A percentile compares a stretch with the other conserved stretches of the same genome.
Conservation (phyloP, 306 rosid genomes). For the Vigna mungo region DNA sequence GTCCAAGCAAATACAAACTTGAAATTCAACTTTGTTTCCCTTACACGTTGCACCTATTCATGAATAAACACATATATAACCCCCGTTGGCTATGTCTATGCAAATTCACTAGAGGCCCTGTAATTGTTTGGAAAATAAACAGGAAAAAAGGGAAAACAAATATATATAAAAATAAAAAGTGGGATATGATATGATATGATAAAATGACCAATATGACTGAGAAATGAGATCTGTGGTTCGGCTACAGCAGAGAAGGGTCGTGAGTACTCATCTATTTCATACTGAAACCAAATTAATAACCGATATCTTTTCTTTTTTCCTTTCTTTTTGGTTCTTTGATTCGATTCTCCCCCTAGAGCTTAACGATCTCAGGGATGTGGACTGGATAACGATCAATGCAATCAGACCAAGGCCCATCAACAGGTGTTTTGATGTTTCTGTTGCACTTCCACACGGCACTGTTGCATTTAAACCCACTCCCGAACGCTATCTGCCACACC, state of each 20-base stretch:
- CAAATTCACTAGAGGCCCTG: constrained; percentile 34
- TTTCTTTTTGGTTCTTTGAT: not conserved
- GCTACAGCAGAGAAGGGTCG: constrained; percentile 9
- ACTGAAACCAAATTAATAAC: constrained; percentile 25
- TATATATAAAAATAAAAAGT: not conserved
- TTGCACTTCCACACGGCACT: constrained; percentile 96
- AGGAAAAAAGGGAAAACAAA: not conserved
- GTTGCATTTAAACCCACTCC: constrained; percentile 95
- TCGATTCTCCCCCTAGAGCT: constrained; percentile 54
- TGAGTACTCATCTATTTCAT: constrained; percentile 6
- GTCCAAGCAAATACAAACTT: constrained; percentile 31
- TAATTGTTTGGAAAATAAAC: constrained; percentile 27
- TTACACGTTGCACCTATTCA: constrained; percentile 37
- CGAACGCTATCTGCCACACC: constrained; percentile 95
- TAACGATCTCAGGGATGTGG: constrained; percentile 88
- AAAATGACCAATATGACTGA: constrained; percentile 37
- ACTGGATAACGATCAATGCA: constrained; percentile 89
- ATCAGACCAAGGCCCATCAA: constrained; percentile 85
- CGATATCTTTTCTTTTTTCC: not conserved
- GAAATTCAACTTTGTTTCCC: constrained; percentile 35
- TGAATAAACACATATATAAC: constrained; percentile 25
- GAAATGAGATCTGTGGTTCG: constrained; percentile 36
- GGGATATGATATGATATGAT: constrained; percentile 5
- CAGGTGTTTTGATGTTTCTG: constrained; percentile 59
- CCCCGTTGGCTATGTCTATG: constrained; percentile 29